Percentiles rank a stretch among this genome's conserved stretches.
phyloP scores from a whole-genome alignment of 108 stramenopile genomes.

The Skeletonema tropicum region DNA sequence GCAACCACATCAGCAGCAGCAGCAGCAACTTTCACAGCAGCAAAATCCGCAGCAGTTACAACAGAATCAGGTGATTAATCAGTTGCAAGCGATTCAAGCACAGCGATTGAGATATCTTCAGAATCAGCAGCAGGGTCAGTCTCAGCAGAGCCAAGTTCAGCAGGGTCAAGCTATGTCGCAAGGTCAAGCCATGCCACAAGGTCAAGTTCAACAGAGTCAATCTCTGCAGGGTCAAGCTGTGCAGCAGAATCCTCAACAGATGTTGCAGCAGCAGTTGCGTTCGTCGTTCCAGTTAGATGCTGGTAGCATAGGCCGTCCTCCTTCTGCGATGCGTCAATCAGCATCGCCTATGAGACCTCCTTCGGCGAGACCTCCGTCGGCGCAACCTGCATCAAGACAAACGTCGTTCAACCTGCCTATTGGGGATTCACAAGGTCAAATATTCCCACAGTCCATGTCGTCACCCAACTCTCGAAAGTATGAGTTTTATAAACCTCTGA shows the following conservation, averaged over 20 bases:
- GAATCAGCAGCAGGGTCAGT: constrained; percentile 15
- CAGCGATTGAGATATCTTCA: constrained; percentile 18
- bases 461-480: not conserved
- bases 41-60: constrained; percentile 4
- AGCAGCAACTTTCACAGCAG: not conserved
- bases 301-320: constrained; percentile 4
- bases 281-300: not conserved
- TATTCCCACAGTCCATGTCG: no score
- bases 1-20: constrained; percentile 7
- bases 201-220: no score
- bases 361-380: not conserved
- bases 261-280: constrained; percentile 5
- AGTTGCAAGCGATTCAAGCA: constrained; percentile 13
- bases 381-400: not conserved
- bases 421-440: not conserved
- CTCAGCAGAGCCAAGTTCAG: not conserved
- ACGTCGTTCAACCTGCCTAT: not conserved
- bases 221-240: not conserved
- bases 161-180: constrained; percentile 8
- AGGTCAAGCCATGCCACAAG: no score
- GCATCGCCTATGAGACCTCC: constrained; percentile 7
- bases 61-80: constrained; percentile 2
- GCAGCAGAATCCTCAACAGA: not conserved
- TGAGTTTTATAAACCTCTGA: not conserved
- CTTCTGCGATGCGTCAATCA: constrained; percentile 11